Evolutionary conservation across 148 eudicot genomes (phyloP), one percentile per base, ranked within the genome.

Genomic region (Chenopodium formosanum): DNA sequence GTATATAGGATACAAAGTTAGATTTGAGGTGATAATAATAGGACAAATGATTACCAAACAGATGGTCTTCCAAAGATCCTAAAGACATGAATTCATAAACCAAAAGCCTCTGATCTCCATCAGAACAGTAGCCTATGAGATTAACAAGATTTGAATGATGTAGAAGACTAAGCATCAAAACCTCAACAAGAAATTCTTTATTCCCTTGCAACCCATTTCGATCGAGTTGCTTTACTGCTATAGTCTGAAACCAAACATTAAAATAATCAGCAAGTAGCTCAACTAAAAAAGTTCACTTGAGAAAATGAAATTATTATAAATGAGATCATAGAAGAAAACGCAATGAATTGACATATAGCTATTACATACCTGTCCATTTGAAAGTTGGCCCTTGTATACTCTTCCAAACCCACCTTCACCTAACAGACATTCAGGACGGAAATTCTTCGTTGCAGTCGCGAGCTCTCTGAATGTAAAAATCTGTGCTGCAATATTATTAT

Each of bases 331-430:
- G 17, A 71, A 0, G 47, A 27, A 71, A 20, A 56, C 53, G 17
- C 25, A 20, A 56, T 4, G 62, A 17, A 58, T 53, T 16, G 50
- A 50, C 31, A 66, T 20, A 50, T 3, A 27, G 37, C 13, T 6
- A 3, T 2, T 32, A 25, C 23, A 4, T 86, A 90, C 95, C 91
- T 92, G 89, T 53, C 90, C 89, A 20, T 83, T 83, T 32, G 69
- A 84, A 81, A 92, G 83, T 53, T 81, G 80, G 19, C 95, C 95
- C 85, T 83, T 90, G 79, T 92, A 92, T 76, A 92, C 95, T 78
- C 93, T 85, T 71, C 95, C 95, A 70, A 90, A 92, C 12, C 95
- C 91, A 27, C 91, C 93, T 90, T 92, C 95, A 62, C 95, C 93
- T 47, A 92, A 19, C 47, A 92, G 75, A 80, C 91, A 87, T 58